phyloP scores from a whole-genome alignment of 1,284 basidiomycete species.

The Fistulinella cinereoalba region DNA sequence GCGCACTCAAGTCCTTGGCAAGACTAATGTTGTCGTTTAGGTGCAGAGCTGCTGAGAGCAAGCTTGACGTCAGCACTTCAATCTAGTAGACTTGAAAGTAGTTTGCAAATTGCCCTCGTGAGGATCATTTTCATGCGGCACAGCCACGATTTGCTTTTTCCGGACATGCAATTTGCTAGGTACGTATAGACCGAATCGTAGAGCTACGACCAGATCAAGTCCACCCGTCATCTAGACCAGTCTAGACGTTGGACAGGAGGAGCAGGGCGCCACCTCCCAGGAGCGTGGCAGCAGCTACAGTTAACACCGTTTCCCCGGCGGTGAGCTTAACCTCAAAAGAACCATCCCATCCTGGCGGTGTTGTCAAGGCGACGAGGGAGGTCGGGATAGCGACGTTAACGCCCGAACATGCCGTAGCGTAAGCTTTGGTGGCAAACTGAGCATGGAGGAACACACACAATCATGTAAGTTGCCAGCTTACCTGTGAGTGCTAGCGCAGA shows the following conservation, averaged over 20 bases:
- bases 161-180: no score
- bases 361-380: constrained; percentile 39
- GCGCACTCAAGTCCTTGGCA: no score
- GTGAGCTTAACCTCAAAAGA: constrained; percentile 47
- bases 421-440: constrained; percentile 38
- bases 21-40: no score
- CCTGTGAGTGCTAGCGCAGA: constrained; percentile 52
- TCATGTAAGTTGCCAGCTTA: constrained; percentile 24
- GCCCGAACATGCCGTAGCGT: constrained; percentile 43
- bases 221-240: no score
- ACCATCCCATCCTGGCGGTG: constrained; percentile 58
- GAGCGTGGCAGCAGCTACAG: constrained; percentile 45
- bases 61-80: no score
- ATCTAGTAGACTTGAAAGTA: no score
- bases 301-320: constrained; percentile 42
- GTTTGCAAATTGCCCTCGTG: no score
- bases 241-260: constrained; percentile 51
- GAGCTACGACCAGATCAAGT: no score
- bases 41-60: no score
- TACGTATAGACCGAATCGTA: no score
- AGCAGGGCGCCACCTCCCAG: constrained; percentile 46
- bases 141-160: no score
- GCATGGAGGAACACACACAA: background rate
- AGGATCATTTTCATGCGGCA: no score
- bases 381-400: constrained; percentile 38